Base-by-base conservation (phyloP, 352 stramenopile species). In the Pythium guiyangense region DNA sequence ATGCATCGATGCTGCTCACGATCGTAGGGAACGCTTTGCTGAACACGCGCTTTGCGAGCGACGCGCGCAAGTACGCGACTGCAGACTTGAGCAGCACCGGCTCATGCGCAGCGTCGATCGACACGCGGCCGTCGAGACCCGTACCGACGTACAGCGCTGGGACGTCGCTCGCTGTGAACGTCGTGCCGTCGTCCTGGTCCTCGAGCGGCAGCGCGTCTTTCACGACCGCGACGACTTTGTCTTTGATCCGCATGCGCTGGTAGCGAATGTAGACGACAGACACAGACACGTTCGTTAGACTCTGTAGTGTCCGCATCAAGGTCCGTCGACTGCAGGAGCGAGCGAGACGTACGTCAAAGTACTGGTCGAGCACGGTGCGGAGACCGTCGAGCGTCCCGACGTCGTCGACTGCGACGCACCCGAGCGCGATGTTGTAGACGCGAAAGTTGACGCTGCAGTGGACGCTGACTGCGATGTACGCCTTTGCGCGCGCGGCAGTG, bases 361-460 rank as follows among this genome's bases (percentile, higher is more conserved):
- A 81, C 47, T 84, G 79, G 27, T 86, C 74, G 10, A 92, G 37
- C 17, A 79, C 70, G 2, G 49, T 48, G n/a, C 77, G 76, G 25
- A 90, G 49, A 1, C 74, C 73, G 14, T 79, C 64, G 4, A 88
- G 12, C 27, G 62, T 70, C 10, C 68, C 46, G 15, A 63, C 49
- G 17, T 79, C 69, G 27, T 83, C 74, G 4, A 84, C 60, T 4
- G 73, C 57, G 18, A 73, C 74, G 56, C 70, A 85, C 3, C 75
- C 81, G 4, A 92, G 64, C 9, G 74, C 80, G 52, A 88, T 71
- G 29, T 85, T 69, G 59, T 89, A 87, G 0, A 70, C 54, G 35
- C 77, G 76, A 42, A 90, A 92, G 63, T 85, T 88, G 49, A 90
- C 68, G 48, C 80, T 91, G 43, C 90, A 92, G 57, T 92, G 80